Base-by-base conservation (phyloP, 192 early-diverging fungal species). In the Podila clonocystis region DNA sequence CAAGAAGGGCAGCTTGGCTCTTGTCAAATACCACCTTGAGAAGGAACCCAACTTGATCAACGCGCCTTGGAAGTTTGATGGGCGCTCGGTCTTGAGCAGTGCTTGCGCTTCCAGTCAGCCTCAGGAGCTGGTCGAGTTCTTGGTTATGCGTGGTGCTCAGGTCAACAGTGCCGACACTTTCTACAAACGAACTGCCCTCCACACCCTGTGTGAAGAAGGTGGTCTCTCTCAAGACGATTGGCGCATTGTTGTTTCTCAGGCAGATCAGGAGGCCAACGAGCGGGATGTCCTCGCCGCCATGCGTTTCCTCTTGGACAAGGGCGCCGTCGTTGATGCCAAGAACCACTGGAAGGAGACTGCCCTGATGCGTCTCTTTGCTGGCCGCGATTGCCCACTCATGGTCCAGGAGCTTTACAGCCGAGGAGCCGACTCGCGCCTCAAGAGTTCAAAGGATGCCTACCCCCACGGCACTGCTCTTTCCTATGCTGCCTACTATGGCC, bases 341-440 rank as follows among this genome's bases (percentile, higher is more conserved):
- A 80, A 80, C 57, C 58, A 73, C 50, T 80, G 77, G 77, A 80
- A 80, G 71, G 77, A 80, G 57, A 80, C 77, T 1, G 62, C 66
- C 34, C 52, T 80, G 65, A 80, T 80, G 77, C 65, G 67, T 29
- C 49, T 80, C 31, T 61, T 72, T 62, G 77, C 71, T n/a, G 77
- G 70, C 45, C 70, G 77, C 7, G 77, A 80, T 31, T 80, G 77
- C 41, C 71, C 71, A 28, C 67, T 80, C 50, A 80, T 80, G 77
- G 77, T 80, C 0, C 77, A 80, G 49, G 77, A 80, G 33, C 28
- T 80, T 48, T 80, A 80, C 67, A 73, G 66, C 28, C 70, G 77
- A 58, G 77, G 77, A 15, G 77, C 70, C 2, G 70, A 80, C 28
- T 65, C 77, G 8, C 57, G 77, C 11, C 36, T 73, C 19, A 80